Base-by-base conservation (phyloP, 1,284 basidiomycete genomes). In the Violaceomyces palustris region DNA sequence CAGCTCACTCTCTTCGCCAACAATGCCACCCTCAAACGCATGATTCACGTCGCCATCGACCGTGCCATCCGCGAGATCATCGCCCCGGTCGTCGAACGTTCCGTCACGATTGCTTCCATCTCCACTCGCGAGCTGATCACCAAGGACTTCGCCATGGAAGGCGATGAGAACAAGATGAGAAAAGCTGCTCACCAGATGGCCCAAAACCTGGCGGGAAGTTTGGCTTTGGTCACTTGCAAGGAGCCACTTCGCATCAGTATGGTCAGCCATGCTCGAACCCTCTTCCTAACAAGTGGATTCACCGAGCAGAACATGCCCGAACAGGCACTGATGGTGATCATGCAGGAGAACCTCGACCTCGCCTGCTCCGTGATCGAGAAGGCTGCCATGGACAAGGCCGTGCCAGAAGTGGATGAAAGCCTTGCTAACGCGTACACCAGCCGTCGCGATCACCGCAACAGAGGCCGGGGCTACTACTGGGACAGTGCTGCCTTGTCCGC, bases 61-160 rank as follows among this genome's bases (percentile, higher is more conserved):
- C 83, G 90, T 25, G 88, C 94, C 18, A 88, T 98, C 44, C 84
- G 93, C 57, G 94, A 99, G 83, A 97, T 98, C 61, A 93, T 98
- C 61, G 79, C 92, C 14, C 94, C 94, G 4, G 93, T 98, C 36
- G 93, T 98, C 15, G 94, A 99, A 73, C 83, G 94, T 47, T 96
- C 91, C n/a, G 94, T 97, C 32, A 98, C 94, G 2, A 98, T 99
- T 62, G 94, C 94, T 7, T 89, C 91, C 24, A 96, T 98, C 61
- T 98, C 94, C 17, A 94, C 93, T 14, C 81, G 91, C 30, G 94
- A 99, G 74, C 79, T 99, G 8, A 88, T 96, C 23, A 82, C 85
- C 48, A 98, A 98, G 76, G 94, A 99, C 75, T 98, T 94, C 66
- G 91, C 88, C 3, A 91, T 89, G 55, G 94, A 99, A 63, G 79